These are phyloP conservation scores for Globisporangium mamillatum DNA, from an alignment of 352 stramenopile genomes.

Conservation along the genomic window DNA sequence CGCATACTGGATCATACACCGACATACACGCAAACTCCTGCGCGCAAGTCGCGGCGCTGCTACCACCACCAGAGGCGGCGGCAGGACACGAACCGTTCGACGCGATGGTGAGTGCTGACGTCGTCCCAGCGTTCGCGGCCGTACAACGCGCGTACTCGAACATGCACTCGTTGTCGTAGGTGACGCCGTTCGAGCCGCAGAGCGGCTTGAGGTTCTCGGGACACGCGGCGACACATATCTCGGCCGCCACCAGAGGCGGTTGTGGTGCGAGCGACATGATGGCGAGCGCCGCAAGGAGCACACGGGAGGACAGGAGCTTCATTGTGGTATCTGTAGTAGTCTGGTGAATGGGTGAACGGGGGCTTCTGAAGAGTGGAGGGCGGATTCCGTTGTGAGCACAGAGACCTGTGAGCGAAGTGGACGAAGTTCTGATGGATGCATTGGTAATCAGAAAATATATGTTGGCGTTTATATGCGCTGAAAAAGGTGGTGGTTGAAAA, in stretches of 20 bases:
- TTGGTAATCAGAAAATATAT: neutral
- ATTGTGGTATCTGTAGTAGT: neutral
- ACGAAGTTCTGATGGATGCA: neutral
- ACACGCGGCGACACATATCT: constrained; percentile 9
- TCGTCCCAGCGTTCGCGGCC: too few relatives aligned
- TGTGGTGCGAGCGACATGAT: neutral
- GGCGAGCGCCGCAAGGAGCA: neutral
- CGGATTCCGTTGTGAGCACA: neutral
- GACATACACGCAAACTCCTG: too few relatives aligned
- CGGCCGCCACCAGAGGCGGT: neutral
- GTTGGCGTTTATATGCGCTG: neutral
- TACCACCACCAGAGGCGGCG: too few relatives aligned
- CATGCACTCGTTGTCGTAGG: neutral
- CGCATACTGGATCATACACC: constrained; percentile 7
- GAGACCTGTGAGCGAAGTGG: too few relatives aligned
- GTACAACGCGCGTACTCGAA: neutral
- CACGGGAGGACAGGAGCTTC: neutral
- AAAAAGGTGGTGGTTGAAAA: too few relatives aligned
- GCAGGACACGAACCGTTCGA: too few relatives aligned
- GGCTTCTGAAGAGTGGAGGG: neutral
- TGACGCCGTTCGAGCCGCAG: constrained; percentile 6
- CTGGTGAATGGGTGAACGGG: neutral
- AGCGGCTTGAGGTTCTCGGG: constrained; percentile 4
- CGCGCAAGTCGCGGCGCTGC: too few relatives aligned
- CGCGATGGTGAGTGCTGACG: too few relatives aligned